Evolutionary conservation across 139 green algal genomes (phyloP), one percentile per base, ranked within the genome.

Genomic region (Haematococcus lacustris): DNA sequence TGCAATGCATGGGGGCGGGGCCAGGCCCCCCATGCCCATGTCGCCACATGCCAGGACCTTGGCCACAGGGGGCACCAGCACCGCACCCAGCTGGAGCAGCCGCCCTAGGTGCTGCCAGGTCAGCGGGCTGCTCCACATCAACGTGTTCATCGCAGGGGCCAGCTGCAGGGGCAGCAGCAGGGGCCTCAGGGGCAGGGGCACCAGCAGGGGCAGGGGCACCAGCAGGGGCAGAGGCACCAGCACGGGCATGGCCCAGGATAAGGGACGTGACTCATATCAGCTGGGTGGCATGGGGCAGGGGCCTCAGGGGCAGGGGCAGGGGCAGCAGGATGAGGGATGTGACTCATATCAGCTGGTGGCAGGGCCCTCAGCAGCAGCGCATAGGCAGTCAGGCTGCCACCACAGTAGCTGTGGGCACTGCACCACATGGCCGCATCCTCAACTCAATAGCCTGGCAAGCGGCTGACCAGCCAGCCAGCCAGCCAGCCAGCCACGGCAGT

Each of bases 131-230:
- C 89, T 76, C 93, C 94, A 99, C 94, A 98, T 98, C 59, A 87
- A 76, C 0, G 94, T 98, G 86, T 98, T 98, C 94, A 98, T 98
- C 34, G 94, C 94, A 40, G 94, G 93, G 0, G 93, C 89, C 13
- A 96, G 80, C 78, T 97, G 74, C 41, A 91, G 43, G 23, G 59
- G 59, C 28, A 34, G 28, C 25, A 32, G 23, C 59, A 66, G 28
- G 43, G 43, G 43, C 9, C 9, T 17, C 9, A 9, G 43, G 9
- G 43, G 17, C 17, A 17, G 43, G 9, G 43, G 43, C 9, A 28
- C 13, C 59, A 38, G 59, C 6, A 26, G 13, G 32, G 21, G 26
- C 21, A 33, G 21, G 57, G 17, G 23, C 9, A 65, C 23, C 61
- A 68, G n/a, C 23, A 41, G 33, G 3, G 4, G 4, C 9, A 40